Base-by-base conservation (phyloP, 116 monocot genomes). In the Iris pallida region DNA sequence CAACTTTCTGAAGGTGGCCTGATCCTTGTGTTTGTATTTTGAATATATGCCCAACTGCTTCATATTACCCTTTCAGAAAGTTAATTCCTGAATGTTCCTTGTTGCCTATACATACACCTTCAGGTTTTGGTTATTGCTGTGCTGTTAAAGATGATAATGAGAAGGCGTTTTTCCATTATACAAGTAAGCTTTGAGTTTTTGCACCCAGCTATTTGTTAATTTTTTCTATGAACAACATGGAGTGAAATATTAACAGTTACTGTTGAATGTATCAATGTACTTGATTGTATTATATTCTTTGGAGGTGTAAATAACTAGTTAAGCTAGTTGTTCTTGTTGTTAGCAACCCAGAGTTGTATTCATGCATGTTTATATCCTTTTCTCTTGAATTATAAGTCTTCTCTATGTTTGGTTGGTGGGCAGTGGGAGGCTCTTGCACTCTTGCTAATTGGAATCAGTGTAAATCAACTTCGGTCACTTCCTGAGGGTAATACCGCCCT, bases 351-450 rank as follows among this genome's bases (percentile, higher is more conserved):
- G 30, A 30, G 30, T 30, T 30, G 30, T 30, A 30, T 30, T 30
- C 30, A 30, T 30, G 30, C 30, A 30, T 30, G 30, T 30, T 30
- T 30, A 66, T 20, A 13, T 16, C 12, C 53, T 52, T 41, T 66
- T 18, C 10, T 61, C 5, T 12, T 55, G 54, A 54, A 6, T 11
- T 67, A 41, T 54, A 54, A 67, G 41, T 53, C 52, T 19, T 8
- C 41, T 13, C 30, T 67, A 42, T 55, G 7, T 66, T 66, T 9
- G 40, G 43, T 69, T 78, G 13, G 15, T 63, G 64, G 44, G 10
- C 81, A 95, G 95, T 91, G 95, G 95, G 95, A 95, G 57, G 95
- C 95, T 68, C 86, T 95, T 70, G 95, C 91, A 15, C 88, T 95
- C 16, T 86, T 95, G 80, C 84, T 95, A 4, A 95, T 95, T 72